Evolutionary conservation across 2,329 filamentous ascomycete species (phyloP), one percentile per base, ranked within the genome.

Genomic region (Exophiala lecanii-corni): DNA sequence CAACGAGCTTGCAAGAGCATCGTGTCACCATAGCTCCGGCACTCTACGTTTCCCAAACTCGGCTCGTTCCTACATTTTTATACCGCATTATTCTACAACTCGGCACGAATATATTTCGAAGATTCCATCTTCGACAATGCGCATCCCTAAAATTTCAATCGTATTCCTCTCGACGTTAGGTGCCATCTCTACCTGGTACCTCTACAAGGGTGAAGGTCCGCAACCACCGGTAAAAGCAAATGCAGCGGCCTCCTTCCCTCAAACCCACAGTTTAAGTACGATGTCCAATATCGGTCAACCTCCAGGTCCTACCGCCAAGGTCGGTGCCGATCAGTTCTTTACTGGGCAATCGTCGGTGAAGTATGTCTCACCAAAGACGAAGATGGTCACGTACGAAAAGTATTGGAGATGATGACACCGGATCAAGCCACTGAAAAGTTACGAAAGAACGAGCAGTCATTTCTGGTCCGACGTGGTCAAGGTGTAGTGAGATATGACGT

Each of bases 401-500:
- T 96, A 23, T 73, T 97, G 47, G 91, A 96, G 71, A 98, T 98
- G 91, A 73, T 98, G 66, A 92, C 86, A 9, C 86, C 91, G 1
- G 91, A 96, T 45, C 89, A 98, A 73, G 88, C 88, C 16, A 94
- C 89, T 9, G 79, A 87, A 59, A 94, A 91, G 70, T 70, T 98
- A 58, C 78, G 92, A 55, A 82, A 84, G 62, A 87, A 87, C 59
- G 89, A 98, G 67, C 82, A 94, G 69, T 96, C 89, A 21, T 97
- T 89, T 66, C 72, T 89, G 7, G 87, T 98, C 31, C 88, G 88
- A 46, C 75, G 92, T 39, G 92, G 92, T 10, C 79, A 86, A 62
- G 92, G 92, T 28, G 91, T 98, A 28, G 82, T 95, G 50, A 81
- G 92, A 54, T 98, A 98, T 61, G 92, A 98, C 65, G 73, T 96